Base-by-base conservation (phyloP, 2,329 filamentous ascomycete genomes). In the Aspergillus sojae region DNA sequence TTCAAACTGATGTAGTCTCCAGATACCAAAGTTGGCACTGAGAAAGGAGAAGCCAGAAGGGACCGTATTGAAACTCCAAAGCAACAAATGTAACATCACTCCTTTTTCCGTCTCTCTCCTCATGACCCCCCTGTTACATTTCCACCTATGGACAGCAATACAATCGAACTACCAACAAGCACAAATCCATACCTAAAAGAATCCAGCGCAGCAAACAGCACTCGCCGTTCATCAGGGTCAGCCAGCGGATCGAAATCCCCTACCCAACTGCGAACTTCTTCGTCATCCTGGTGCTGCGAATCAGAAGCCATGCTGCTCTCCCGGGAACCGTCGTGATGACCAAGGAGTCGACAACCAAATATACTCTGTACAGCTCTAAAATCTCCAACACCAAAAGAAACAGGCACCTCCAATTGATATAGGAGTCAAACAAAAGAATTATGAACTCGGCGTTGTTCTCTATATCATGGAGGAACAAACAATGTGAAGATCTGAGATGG, bases 161-260 rank as follows among this genome's bases (percentile, higher is more conserved):
- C 1, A 45, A 52, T 23, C 11, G 28, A 54, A n/a, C 23, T 60
- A 53, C 32, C 23, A 46, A 30, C 34, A 46, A 48, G 50, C 19
- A 60, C 39, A 52, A 52, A 30, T 53, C 21, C 48, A 50, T 43
- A 97, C 93, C 89, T 85, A 78, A 95, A 98, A 12, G 94, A 97
- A 80, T 97, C 93, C 59, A 98, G 80, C 2, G 93, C 90, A 57
- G 88, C 89, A 76, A 91, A 92, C 11, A 98, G 85, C 56, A 96
- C 93, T 65, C 85, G 85, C 56, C 88, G 83, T 79, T 99, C 94
- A 67, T 96, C 93, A 0, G 89, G 88, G 71, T 97, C 93, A 11
- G 87, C 82, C 56, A 90, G 83, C 19, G 87, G 85, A 62, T 90
- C 86, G 67, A 89, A 88, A 58, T 89, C 83, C 3, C 87, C 88